A percentile compares a stretch with the other conserved stretches of the same genome.
phyloP scores from a whole-genome alignment of 192 early-diverging fungal species.

The Haplosporangium gracile region DNA sequence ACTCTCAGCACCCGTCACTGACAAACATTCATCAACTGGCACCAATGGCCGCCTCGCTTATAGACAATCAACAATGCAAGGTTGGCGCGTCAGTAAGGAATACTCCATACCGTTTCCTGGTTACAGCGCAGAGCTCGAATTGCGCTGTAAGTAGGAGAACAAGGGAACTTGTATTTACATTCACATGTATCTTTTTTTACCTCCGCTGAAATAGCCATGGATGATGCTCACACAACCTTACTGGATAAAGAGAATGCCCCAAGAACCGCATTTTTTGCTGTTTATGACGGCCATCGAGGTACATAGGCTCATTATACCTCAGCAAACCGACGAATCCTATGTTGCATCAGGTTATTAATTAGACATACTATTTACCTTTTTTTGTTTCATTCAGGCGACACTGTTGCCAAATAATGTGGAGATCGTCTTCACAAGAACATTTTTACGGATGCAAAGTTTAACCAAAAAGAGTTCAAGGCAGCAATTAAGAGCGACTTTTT shows the following conservation, averaged over 20 bases:
- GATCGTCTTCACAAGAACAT: constrained; percentile 82
- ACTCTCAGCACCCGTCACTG: constrained; percentile 93
- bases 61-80: constrained; percentile 95
- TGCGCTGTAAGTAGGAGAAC: too few relatives aligned
- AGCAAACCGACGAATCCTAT: neutral
- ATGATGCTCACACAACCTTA: constrained; percentile 95
- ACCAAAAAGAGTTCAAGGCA: constrained; percentile 71
- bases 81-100: constrained; percentile 91
- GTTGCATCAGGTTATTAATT: neutral
- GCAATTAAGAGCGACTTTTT: constrained; percentile 92
- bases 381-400: constrained; percentile 60
- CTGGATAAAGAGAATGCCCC: constrained; percentile 76
- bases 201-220: constrained; percentile 80
- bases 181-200: neutral
- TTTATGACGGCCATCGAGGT: constrained; percentile 97
- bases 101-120: neutral
- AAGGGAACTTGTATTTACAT: too few relatives aligned
- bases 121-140: neutral
- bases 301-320: neutral
- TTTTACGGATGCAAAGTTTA: constrained; percentile 71
- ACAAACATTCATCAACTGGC: constrained; percentile 85
- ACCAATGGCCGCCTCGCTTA: constrained; percentile 82
- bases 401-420: constrained; percentile 91
- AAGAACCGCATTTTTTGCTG: constrained; percentile 87
- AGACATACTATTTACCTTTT: neutral